phyloP scores from a whole-genome alignment of 179 eudicot species.

The Carnegiea gigantea region DNA sequence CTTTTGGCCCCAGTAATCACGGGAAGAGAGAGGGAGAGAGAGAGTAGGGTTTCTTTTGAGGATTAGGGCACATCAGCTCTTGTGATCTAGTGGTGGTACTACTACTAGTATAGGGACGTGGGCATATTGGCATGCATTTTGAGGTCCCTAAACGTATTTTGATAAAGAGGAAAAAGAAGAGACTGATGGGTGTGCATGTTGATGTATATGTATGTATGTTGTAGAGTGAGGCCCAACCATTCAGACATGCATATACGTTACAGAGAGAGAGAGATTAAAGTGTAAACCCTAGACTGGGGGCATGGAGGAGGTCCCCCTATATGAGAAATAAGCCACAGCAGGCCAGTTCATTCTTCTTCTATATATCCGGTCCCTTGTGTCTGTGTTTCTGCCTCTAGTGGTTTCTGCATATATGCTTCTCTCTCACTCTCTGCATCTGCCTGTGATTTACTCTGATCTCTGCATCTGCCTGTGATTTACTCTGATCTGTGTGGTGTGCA shows the following conservation, averaged over 20 bases:
- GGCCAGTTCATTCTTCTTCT: too few relatives aligned
- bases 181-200: constrained; percentile 15
- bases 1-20: constrained; percentile 20
- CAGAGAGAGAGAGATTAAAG: not conserved
- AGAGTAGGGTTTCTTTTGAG: constrained; percentile 21
- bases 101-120: constrained; percentile 12
- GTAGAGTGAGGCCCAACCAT: not conserved
- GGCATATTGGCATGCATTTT: constrained; percentile 20
- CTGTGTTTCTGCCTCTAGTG: too few relatives aligned
- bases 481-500: too few relatives aligned
- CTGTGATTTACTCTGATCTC: too few relatives aligned
- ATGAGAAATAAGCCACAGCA: too few relatives aligned
- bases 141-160: constrained; percentile 11
- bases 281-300: not conserved
- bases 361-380: too few relatives aligned
- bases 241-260: not conserved
- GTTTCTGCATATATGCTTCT: too few relatives aligned
- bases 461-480: too few relatives aligned
- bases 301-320: not conserved
- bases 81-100: not conserved
- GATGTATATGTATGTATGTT: not conserved
- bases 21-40: constrained; percentile 14
- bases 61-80: constrained; percentile 27
- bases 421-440: too few relatives aligned
- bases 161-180: not conserved